A percentile compares a stretch with the other conserved stretches of the same genome.
phyloP scores from a whole-genome alignment of 2,329 filamentous ascomycete species.

The Exophiala aquamarina region DNA sequence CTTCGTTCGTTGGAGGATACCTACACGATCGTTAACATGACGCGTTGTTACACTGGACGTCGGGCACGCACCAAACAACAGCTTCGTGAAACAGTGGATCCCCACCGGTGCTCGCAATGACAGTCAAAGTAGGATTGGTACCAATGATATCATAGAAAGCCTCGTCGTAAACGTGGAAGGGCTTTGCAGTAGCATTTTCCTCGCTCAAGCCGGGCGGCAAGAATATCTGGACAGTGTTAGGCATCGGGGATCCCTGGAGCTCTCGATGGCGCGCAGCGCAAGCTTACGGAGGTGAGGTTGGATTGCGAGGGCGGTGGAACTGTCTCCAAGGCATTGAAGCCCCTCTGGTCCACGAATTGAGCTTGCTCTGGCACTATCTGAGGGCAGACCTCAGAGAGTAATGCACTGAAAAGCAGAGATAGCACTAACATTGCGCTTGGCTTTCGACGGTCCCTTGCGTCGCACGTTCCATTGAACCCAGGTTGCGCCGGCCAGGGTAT shows the following conservation, averaged over 20 bases:
- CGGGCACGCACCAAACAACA: constrained; percentile 48
- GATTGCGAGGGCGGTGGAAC: constrained; percentile 39
- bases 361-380: constrained; percentile 36
- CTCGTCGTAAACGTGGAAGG: constrained; percentile 51
- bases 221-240: constrained; percentile 34
- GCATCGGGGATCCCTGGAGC: background rate
- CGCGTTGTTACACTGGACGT: background rate
- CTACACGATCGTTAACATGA: constrained; percentile 26
- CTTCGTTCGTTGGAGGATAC: constrained; percentile 49
- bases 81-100: constrained; percentile 58
- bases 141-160: constrained; percentile 55
- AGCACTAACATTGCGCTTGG: constrained; percentile 9
- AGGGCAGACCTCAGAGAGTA: constrained; percentile 4
- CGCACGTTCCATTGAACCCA: too few relatives aligned
- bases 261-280: background rate
- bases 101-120: constrained; percentile 46
- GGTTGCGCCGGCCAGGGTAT: too few relatives aligned
- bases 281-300: constrained; percentile 35
- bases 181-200: constrained; percentile 33
- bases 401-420: constrained; percentile 7
- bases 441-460: too few relatives aligned
- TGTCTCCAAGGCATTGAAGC: constrained; percentile 43
- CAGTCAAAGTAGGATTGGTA: constrained; percentile 48
- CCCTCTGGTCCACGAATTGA: constrained; percentile 46
- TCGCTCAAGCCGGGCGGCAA: constrained; percentile 46